These are phyloP conservation scores for Saururus chinensis DNA, from an alignment of 164 flowering plant species.

Conservation along the genomic window DNA sequence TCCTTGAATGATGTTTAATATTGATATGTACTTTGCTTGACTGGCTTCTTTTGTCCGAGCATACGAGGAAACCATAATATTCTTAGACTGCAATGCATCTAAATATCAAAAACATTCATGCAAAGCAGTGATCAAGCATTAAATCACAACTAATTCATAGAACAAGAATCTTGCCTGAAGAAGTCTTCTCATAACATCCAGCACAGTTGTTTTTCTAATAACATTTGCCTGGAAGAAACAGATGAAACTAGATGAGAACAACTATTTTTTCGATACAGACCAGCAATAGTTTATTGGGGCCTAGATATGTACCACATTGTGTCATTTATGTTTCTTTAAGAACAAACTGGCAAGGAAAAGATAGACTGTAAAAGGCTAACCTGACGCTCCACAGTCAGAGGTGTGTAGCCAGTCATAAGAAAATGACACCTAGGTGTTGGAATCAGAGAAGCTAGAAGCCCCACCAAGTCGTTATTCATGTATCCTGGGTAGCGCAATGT, in stretches of 20 bases:
- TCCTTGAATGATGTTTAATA: conserved; percentile 96
- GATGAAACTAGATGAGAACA: background rate
- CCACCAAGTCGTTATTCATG: conserved; percentile 99
- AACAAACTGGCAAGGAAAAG: background rate
- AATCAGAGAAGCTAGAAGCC: conserved; percentile 95
- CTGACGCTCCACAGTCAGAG: conserved; percentile 97
- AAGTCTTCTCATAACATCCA: conserved; percentile 99
- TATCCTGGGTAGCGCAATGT: conserved; percentile 98
- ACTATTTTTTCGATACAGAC: too few relatives aligned
- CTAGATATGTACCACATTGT: background rate
- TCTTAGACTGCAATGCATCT: conserved; percentile 72
- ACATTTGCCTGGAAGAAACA: conserved; percentile 79
- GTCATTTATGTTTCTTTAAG: background rate
- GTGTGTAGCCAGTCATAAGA: conserved; percentile 99
- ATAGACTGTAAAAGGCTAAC: conserved; percentile 26
- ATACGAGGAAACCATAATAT: conserved; percentile 97
- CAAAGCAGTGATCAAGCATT: too few relatives aligned
- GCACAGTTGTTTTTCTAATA: conserved; percentile 93
- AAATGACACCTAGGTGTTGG: conserved; percentile 99
- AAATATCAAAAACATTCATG: conserved; percentile 11
- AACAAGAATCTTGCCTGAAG: conserved; percentile 65
- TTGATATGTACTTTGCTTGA: conserved; percentile 97
- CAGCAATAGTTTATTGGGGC: background rate
- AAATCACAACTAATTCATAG: background rate
- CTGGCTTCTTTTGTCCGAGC: conserved; percentile 98